Evolutionary conservation across 2,329 filamentous ascomycete species (phyloP), one percentile per base, ranked within the genome.

Genomic region (Ceratocystis cacaofunesta): DNA sequence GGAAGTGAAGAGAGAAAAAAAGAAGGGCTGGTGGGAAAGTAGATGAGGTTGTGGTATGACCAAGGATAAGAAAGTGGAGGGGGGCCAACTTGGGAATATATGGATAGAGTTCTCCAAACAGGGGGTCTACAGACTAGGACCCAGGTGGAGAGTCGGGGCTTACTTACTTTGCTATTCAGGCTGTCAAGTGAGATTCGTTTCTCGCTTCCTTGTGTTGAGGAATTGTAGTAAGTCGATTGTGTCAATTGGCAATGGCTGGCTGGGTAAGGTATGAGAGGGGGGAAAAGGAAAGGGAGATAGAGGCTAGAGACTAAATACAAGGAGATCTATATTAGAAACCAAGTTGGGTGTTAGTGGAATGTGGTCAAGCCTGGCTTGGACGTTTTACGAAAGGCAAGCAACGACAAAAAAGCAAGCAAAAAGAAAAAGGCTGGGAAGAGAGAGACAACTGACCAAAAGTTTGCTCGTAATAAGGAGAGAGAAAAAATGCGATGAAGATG

Each of bases 71-170:
- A 58, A 30, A 30, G 52, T 58, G 52, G 52, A 32, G 25, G 28
- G 52, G 28, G 28, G 52, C 48, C 52, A 30, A 58, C 52, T 41
- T 32, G 36, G 25, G 52, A 58, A 58, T 58, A 58, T 58, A 58
- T 58, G 52, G 25, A 32, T 10, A 58, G 50, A 57, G 52, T 25
- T 36, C 52, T 30, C 17, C 28, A 8, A 58, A 15, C 28, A 30
- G 52, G 52, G 52, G 52, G 12, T 30, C 25, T 17, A 12, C 17
- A 58, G 17, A 5, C 17, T 58, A 10, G 28, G 30, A 10, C 5
- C 44, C 15, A 6, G 19, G 48, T 25, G 19, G 8, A 19, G 15
- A 22, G 46, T 19, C 15, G 32, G 52, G 25, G 52, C 28, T 32
- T 58, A 12, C 28, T 58, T 58, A 58, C 52, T 32, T 19, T 36